A percentile compares a stretch with the other conserved stretches of the same genome.
phyloP scores from a whole-genome alignment of 305 asterid genomes.

The Solanum aculeatissimum region DNA sequence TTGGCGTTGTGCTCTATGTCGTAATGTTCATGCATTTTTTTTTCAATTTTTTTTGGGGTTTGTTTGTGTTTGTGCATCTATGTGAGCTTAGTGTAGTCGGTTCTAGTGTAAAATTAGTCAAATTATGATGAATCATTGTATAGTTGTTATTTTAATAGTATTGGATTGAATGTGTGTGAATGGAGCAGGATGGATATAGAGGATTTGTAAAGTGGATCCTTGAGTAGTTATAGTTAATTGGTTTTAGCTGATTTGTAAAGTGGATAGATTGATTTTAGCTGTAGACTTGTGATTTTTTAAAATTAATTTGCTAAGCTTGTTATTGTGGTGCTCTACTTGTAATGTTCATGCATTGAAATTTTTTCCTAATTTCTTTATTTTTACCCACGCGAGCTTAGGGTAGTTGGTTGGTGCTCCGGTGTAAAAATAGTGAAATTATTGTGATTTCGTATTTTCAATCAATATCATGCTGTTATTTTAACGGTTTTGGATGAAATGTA shows the following conservation, averaged over 20 bases:
- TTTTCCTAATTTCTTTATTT: background rate
- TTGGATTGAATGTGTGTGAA: background rate
- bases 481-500: background rate
- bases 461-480: background rate
- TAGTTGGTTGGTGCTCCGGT: background rate
- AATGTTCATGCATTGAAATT: background rate
- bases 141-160: background rate
- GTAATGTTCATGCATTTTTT: background rate
- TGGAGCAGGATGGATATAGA: background rate
- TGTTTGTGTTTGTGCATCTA: background rate
- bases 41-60: background rate
- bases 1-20: background rate
- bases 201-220: background rate
- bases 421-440: background rate
- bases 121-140: background rate
- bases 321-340: background rate
- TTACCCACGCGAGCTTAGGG: background rate
- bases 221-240: background rate
- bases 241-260: background rate
- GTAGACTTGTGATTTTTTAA: background rate
- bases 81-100: background rate
- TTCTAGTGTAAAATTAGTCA: background rate
- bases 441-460: background rate
- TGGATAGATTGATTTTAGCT: background rate
- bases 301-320: background rate